A percentile compares a stretch with the other conserved stretches of the same genome.
Evolutionary conservation across 192 early-diverging fungal species (phyloP).

Genomic region (Entrophospora sp.): DNA sequence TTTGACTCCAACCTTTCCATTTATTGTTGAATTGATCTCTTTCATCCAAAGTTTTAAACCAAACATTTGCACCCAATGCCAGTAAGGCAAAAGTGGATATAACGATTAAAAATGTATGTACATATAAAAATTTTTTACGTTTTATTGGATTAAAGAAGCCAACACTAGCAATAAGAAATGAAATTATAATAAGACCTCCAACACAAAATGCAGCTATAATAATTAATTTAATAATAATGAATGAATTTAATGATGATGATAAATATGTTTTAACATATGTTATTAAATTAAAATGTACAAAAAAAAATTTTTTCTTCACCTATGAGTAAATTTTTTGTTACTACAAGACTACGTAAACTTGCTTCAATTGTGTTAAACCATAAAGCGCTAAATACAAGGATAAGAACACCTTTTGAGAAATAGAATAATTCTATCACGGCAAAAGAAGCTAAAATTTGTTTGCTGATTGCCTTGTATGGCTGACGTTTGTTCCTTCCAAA

Average conservation of each 20-base stretch:
- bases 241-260: too few relatives aligned
- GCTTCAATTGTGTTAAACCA: neutral
- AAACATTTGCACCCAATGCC: conserved; percentile 25
- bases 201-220: neutral
- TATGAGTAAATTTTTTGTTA: neutral
- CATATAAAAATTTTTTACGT: neutral
- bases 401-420: neutral
- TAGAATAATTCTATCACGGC: neutral
- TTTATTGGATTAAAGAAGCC: neutral
- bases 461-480: neutral
- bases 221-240: neutral
- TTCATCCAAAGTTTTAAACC: conserved; percentile 31
- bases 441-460: neutral
- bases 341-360: neutral
- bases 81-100: conserved; percentile 18
- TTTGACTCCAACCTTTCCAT: conserved; percentile 18
- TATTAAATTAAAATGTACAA: too few relatives aligned
- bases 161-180: neutral
- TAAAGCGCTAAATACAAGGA: neutral
- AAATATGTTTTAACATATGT: neutral
- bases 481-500: too few relatives aligned
- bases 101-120: neutral
- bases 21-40: conserved; percentile 12
- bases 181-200: too few relatives aligned
- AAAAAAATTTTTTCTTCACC: too few relatives aligned